phyloP scores from a whole-genome alignment of 2,329 filamentous ascomycete species.

The Fusarium guadeloupense region DNA sequence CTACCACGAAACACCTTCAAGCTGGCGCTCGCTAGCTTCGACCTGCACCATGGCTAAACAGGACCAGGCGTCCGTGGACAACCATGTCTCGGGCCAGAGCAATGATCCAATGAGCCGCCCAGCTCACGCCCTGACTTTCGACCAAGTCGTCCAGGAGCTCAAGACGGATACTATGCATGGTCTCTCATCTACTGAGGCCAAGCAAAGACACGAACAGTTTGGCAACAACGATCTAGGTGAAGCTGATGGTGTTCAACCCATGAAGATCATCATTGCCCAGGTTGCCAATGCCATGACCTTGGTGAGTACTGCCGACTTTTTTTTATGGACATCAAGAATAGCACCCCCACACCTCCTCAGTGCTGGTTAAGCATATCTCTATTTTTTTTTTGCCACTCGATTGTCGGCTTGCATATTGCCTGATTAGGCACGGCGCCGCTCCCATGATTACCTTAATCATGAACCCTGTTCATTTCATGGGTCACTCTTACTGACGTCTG shows the following conservation, averaged over 20 bases:
- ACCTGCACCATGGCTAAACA: conserved; percentile 35
- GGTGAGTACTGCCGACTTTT: conserved; percentile 50
- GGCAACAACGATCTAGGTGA: conserved; percentile 67
- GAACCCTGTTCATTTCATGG: conserved; percentile 9
- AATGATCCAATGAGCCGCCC: conserved; percentile 59
- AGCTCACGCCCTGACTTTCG: conserved; percentile 63
- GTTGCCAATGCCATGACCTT: conserved; percentile 76
- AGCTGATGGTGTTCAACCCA: conserved; percentile 58
- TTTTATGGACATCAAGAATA: background rate
- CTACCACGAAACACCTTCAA: conserved; percentile 9
- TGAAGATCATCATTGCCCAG: conserved; percentile 69
- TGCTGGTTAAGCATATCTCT: conserved; percentile 27
- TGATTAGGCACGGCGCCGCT: conserved; percentile 54
- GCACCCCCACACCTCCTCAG: conserved; percentile 14
- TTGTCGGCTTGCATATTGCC: conserved; percentile 41
- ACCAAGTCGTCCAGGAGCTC: conserved; percentile 62
- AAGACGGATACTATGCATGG: conserved; percentile 63
- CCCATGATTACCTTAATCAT: conserved; percentile 52
- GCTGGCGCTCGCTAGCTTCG: conserved; percentile 27
- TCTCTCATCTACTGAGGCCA: conserved; percentile 61
- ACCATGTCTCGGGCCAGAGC: conserved; percentile 48
- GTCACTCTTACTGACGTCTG: conserved; percentile 27
- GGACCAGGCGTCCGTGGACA: conserved; percentile 26
- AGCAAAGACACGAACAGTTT: conserved; percentile 59
- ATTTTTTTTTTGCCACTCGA: conserved; percentile 48